A percentile compares a stretch with the other conserved stretches of the same genome.
Conservation (phyloP, 2,329 filamentous ascomycete genomes). For the Talaromyces sp. region DNA sequence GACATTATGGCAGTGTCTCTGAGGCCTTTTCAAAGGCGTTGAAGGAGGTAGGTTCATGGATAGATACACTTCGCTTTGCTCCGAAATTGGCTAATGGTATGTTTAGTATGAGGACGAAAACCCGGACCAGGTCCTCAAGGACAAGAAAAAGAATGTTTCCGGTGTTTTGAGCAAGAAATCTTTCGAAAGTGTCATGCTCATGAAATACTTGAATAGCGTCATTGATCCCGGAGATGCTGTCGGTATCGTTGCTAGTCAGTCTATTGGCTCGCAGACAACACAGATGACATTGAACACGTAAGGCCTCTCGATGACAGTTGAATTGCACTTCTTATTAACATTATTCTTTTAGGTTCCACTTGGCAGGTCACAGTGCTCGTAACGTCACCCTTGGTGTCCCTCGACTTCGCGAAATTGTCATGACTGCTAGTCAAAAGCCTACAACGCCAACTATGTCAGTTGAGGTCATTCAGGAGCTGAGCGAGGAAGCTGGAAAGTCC, state of each 20-base stretch:
- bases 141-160: conserved; percentile 51
- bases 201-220: conserved; percentile 88
- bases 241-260: conserved; percentile 93
- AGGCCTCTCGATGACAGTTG: background rate
- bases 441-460: conserved; percentile 76
- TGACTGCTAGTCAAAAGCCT: conserved; percentile 89
- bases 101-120: conserved; percentile 72
- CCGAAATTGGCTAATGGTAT: conserved; percentile 15
- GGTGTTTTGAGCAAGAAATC: conserved; percentile 59
- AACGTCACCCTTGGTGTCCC: conserved; percentile 99
- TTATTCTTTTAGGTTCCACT: conserved; percentile 63
- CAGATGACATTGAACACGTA: conserved; percentile 96
- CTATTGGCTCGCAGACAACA: conserved; percentile 92
- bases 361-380: conserved; percentile 95
- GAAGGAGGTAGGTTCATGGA: conserved; percentile 47
- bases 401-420: conserved; percentile 92
- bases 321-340: background rate
- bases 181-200: conserved; percentile 77
- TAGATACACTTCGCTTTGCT: background rate
- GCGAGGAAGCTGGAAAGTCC: conserved; percentile 62
- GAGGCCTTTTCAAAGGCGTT: conserved; percentile 75
- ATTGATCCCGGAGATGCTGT: conserved; percentile 95
- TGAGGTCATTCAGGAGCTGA: conserved; percentile 67
- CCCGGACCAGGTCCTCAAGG: conserved; percentile 54
- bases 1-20: conserved; percentile 78